Percentiles rank a stretch among this genome's conserved stretches.
Conservation (phyloP, 2,329 filamentous ascomycete genomes). For the Sporothrix luriei region DNA sequence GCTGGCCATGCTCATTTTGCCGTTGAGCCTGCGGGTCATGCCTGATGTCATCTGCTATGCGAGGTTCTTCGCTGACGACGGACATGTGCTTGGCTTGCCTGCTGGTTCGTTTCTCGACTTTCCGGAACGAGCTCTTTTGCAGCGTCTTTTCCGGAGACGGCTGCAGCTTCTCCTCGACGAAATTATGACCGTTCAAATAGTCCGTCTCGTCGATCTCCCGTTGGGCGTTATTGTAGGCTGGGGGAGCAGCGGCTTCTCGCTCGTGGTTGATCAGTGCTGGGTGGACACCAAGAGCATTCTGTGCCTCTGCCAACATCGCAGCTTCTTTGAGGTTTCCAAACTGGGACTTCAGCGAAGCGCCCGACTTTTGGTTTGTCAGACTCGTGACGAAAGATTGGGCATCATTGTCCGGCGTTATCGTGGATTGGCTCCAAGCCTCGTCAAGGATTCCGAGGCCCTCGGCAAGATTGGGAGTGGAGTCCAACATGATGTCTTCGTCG, state of each 20-base stretch:
- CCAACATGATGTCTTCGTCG: neutral
- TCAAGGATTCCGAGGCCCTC: slow-evolving; percentile 32
- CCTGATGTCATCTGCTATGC: neutral
- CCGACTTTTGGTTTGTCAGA: slow-evolving; percentile 33
- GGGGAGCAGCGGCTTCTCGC: neutral
- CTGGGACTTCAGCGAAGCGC: slow-evolving; percentile 19
- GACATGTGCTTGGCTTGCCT: slow-evolving; percentile 31
- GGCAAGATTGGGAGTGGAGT: neutral
- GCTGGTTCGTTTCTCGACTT: slow-evolving; percentile 30
- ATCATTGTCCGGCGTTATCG: slow-evolving; percentile 39
- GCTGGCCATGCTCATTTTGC: neutral
- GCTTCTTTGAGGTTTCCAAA: slow-evolving; percentile 22
- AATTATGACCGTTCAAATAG: neutral
- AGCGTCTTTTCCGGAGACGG: neutral
- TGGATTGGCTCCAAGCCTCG: slow-evolving; percentile 39
- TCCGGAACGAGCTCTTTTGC: slow-evolving; percentile 18
- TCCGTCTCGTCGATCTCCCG: neutral
- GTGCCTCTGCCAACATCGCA: slow-evolving; percentile 5
- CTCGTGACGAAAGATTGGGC: slow-evolving; percentile 39
- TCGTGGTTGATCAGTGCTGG: slow-evolving; percentile 20
- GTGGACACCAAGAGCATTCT: slow-evolving; percentile 19
- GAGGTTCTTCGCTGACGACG: slow-evolving; percentile 23
- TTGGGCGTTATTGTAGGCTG: neutral
- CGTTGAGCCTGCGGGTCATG: neutral
- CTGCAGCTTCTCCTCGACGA: neutral